Evolutionary conservation across 1,284 basidiomycete genomes (phyloP).

Genomic region (Mycosarcoma maydis): DNA sequence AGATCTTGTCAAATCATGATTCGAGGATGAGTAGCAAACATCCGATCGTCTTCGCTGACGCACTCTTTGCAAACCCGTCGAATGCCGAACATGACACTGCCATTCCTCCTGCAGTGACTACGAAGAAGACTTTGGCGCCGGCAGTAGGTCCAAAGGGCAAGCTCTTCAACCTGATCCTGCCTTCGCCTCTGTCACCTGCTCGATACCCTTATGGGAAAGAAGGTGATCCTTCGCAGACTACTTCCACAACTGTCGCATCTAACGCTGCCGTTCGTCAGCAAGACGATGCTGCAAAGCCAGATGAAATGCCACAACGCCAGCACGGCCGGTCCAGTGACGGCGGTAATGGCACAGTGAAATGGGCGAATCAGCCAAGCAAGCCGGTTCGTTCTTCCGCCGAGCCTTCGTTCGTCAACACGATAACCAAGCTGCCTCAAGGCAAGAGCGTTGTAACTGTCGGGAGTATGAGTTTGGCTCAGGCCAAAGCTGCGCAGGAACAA

Average conservation of each 20-base stretch:
- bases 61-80: background rate
- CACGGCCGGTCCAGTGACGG: no score
- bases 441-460: conserved; percentile 32
- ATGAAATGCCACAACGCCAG: no score
- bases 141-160: conserved; percentile 46
- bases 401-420: background rate
- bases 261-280: no score
- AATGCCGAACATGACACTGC: background rate
- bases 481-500: conserved; percentile 11
- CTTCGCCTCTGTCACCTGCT: conserved; percentile 38
- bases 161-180: conserved; percentile 36
- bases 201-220: conserved; percentile 45
- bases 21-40: conserved; percentile 3
- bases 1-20: conserved; percentile 2
- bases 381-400: background rate
- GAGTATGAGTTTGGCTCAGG: conserved; percentile 12
- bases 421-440: conserved; percentile 10
- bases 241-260: no score
- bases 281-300: no score
- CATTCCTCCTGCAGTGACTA: background rate
- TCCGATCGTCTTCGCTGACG: conserved; percentile 33
- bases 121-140: conserved; percentile 14
- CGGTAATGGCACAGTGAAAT: conserved; percentile 3
- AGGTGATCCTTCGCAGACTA: conserved; percentile 3
- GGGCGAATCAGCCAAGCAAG: background rate